Evolutionary conservation across 2,329 filamentous ascomycete species (phyloP).

Genomic region (Hirsutella rhossiliensis): DNA sequence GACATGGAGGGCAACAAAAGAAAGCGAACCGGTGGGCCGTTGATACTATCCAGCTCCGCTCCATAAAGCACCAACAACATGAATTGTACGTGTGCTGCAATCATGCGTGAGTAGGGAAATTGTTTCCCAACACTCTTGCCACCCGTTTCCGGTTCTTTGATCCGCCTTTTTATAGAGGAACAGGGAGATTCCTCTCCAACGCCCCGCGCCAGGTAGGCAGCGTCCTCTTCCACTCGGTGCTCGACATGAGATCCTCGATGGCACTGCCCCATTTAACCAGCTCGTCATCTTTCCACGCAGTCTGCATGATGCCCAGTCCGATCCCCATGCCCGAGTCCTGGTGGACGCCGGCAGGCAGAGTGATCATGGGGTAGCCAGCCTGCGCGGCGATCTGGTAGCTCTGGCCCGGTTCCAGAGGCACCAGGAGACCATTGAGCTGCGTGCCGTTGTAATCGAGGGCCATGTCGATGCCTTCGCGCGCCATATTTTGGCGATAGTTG

Average conservation of each 20-base stretch:
- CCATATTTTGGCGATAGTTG: slow-evolving; percentile 43
- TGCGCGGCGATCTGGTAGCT: slow-evolving; percentile 60
- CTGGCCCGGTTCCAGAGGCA: slow-evolving; percentile 57
- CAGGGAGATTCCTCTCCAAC: too few relatives aligned
- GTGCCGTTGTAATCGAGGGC: slow-evolving; percentile 34
- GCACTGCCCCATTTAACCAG: slow-evolving; percentile 51
- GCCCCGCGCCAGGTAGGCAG: too few relatives aligned
- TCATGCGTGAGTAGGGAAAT: too few relatives aligned
- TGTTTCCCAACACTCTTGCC: too few relatives aligned
- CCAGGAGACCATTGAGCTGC: slow-evolving; percentile 49
- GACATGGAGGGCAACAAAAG: too few relatives aligned
- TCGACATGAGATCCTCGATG: slow-evolving; percentile 39
- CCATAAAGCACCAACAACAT: too few relatives aligned
- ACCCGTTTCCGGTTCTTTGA: too few relatives aligned
- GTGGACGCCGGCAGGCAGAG: slow-evolving; percentile 50
- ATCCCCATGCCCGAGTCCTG: slow-evolving; percentile 46
- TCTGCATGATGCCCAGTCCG: slow-evolving; percentile 45
- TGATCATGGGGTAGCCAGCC: slow-evolving; percentile 63
- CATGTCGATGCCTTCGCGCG: slow-evolving; percentile 57
- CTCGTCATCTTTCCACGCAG: slow-evolving; percentile 46
- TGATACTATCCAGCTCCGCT: too few relatives aligned
- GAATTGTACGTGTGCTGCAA: too few relatives aligned
- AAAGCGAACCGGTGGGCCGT: too few relatives aligned
- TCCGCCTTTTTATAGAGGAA: too few relatives aligned
- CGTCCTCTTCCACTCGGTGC: too few relatives aligned